phyloP scores from a whole-genome alignment of 2,329 filamentous ascomycete genomes.

The Talaromyces sp. region DNA sequence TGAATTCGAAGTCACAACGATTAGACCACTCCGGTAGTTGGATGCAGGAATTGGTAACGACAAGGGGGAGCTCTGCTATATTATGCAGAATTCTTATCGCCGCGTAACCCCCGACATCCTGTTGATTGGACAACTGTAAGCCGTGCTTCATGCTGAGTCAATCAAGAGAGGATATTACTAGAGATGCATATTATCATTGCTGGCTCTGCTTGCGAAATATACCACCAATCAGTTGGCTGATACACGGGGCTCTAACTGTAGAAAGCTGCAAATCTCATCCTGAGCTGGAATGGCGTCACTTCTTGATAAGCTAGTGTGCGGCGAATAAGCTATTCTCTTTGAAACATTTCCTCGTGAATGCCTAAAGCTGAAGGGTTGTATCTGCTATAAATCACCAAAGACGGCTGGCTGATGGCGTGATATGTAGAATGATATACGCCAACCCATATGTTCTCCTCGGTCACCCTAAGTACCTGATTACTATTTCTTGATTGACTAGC shows the following conservation, averaged over 20 bases:
- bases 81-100: not conserved
- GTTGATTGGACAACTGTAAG: not conserved
- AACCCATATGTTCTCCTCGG: no score
- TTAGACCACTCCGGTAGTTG: not conserved
- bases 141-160: not conserved
- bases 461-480: not conserved
- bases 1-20: not conserved
- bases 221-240: not conserved
- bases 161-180: not conserved
- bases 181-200: slow-evolving; percentile 14
- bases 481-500: not conserved
- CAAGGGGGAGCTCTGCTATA: not conserved
- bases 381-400: not conserved
- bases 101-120: no score
- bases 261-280: not conserved
- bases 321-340: not conserved
- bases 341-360: no score
- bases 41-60: no score
- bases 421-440: not conserved
- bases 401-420: slow-evolving; percentile 5
- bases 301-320: not conserved
- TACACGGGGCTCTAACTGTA: not conserved
- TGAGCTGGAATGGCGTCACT: not conserved
- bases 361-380: not conserved
- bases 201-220: not conserved